Conservation (phyloP, 164 flowering plant genomes). For the Annona cherimola region DNA sequence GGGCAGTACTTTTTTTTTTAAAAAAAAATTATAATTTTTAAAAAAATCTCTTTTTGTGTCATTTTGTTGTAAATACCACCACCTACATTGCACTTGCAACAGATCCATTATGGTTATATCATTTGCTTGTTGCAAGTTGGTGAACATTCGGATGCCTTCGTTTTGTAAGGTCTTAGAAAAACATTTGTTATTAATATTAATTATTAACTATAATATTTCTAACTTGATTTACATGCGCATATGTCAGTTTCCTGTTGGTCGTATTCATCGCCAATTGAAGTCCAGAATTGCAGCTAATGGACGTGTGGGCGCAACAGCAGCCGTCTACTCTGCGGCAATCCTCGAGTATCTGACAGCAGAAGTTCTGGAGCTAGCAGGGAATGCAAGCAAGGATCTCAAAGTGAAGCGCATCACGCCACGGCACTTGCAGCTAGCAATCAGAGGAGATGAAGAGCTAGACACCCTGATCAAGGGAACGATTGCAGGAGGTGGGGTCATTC, state of each 20-base stretch:
- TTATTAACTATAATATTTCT: too few relatives aligned
- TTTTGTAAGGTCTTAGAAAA: too few relatives aligned
- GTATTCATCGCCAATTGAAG: slow-evolving; percentile 80
- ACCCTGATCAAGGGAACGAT: slow-evolving; percentile 93
- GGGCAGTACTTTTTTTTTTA: too few relatives aligned
- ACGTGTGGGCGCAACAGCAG: slow-evolving; percentile 91
- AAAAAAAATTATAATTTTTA: too few relatives aligned
- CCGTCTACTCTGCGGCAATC: slow-evolving; percentile 87
- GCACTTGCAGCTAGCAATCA: slow-evolving; percentile 89
- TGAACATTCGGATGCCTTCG: too few relatives aligned
- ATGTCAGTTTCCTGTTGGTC: slow-evolving; percentile 77
- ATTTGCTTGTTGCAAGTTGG: too few relatives aligned
- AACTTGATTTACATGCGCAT: not conserved
- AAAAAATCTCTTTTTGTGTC: too few relatives aligned
- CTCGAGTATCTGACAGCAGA: slow-evolving; percentile 91
- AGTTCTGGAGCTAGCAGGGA: slow-evolving; percentile 88
- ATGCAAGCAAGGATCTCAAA: slow-evolving; percentile 90
- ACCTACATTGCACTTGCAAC: too few relatives aligned
- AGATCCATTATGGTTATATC: too few relatives aligned
- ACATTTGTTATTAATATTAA: too few relatives aligned
- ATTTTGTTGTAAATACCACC: too few relatives aligned
- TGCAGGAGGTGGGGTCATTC: slow-evolving; percentile 95
- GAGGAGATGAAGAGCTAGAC: slow-evolving; percentile 98
- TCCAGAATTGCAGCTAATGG: slow-evolving; percentile 69
- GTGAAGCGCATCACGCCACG: slow-evolving; percentile 95